Base-by-base conservation (phyloP, 768 basidiomycete species). In the Pleurotus tuoliensis region DNA sequence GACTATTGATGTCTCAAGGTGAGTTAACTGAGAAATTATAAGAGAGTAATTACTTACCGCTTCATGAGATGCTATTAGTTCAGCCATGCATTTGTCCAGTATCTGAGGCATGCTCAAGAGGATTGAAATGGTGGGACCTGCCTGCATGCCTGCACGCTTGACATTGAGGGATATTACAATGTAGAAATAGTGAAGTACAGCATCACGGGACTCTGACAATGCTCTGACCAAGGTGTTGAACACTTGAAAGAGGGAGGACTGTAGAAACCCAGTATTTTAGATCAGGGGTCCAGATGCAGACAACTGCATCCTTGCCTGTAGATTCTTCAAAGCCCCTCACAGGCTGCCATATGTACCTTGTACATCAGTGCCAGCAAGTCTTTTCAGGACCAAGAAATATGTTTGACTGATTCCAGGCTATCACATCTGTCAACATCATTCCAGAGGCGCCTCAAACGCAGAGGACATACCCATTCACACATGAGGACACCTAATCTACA, bases 61-160 rank as follows among this genome's bases (percentile, higher is more conserved):
- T 27, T 27, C 27, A 27, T 27, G 27, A 27, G 27, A 27, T 27
- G 27, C 27, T 27, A 27, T 27, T 4, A 27, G 27, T 6, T 27
- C 27, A 27, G 27, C 27, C 27, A 27, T 27, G 27, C 27, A 4
- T 27, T 27, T n/a, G 12, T 11, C 11, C 18, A 44, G 57, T 43
- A 54, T 57, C 4, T 15, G 39, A n/a, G 34, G 53, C 43, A 49
- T 12, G 38, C 37, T 47, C 50, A 50, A 15, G 47, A 20, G 9
- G 27, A 25, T 39, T 37, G 25, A 16, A 24, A 38, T 27, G 55
- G 38, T 34, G 3, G 34, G 2, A 63, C 72, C 43, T 56, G 87
- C 90, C 75, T 93, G 90, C 83, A 93, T 90, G n/a, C 95, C 97
- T 3, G 91, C 84, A 50, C 97, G 84, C 68, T 84, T 94, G 25